Evolutionary conservation across 371 early-diverging fungal genomes (phyloP).

Genomic region (Entomophthora muscae): DNA sequence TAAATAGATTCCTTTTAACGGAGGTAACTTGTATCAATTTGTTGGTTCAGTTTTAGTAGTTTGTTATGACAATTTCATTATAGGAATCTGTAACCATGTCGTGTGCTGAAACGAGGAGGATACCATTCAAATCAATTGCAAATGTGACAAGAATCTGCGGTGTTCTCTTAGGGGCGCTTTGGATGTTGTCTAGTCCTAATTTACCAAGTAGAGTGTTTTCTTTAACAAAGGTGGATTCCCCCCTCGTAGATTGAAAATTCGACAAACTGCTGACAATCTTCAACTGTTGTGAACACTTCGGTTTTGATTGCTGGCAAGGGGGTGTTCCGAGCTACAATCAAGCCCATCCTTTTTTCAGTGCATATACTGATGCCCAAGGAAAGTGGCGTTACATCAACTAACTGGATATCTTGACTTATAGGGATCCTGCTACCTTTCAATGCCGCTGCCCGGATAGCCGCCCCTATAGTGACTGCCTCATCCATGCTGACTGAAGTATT

Average conservation of each 20-base stretch:
- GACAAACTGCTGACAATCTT: constrained; percentile 96
- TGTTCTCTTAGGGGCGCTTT: constrained; percentile 90
- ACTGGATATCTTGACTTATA: constrained; percentile 42
- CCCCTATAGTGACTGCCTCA: constrained; percentile 98
- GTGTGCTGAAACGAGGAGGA: constrained; percentile 87
- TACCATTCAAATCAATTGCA: constrained; percentile 95
- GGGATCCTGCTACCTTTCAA: constrained; percentile 24
- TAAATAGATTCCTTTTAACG: too few relatives aligned
- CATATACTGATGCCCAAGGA: constrained; percentile 92
- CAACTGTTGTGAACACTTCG: constrained; percentile 93
- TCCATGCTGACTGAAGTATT: constrained; percentile 95
- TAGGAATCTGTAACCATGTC: constrained; percentile 92
- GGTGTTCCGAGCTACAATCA: constrained; percentile 93
- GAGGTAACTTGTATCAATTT: too few relatives aligned
- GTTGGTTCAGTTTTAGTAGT: too few relatives aligned
- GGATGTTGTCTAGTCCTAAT: constrained; percentile 91
- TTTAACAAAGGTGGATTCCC: constrained; percentile 89
- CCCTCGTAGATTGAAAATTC: constrained; percentile 98
- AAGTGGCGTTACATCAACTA: constrained; percentile 81
- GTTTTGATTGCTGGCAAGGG: constrained; percentile 94
- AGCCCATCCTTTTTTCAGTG: constrained; percentile 95
- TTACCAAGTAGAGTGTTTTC: constrained; percentile 93
- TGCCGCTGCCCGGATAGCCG: constrained; percentile 90
- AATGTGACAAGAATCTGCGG: constrained; percentile 97
- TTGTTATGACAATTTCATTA: too few relatives aligned